Percentiles rank a stretch among this genome's conserved stretches.
Conservation (phyloP, 2,329 filamentous ascomycete species). For the Cadophora luteo-olivacea region DNA sequence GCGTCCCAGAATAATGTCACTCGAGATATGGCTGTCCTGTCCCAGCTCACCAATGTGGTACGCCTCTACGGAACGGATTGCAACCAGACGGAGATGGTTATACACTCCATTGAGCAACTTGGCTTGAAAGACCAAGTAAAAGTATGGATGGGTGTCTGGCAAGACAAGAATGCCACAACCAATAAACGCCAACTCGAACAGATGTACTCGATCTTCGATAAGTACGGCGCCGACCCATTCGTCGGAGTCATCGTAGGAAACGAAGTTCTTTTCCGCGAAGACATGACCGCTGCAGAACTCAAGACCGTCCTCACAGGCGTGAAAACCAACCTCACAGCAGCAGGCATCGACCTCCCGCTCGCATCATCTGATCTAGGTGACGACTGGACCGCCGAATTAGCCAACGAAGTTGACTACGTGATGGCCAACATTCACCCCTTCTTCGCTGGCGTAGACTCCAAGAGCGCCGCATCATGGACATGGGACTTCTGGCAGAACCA, state of each 20-base stretch:
- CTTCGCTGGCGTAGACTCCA: constrained; percentile 79
- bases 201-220: constrained; percentile 83
- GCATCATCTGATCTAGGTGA: constrained; percentile 90
- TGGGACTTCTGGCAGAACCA: constrained; percentile 79
- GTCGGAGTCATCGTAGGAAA: constrained; percentile 84
- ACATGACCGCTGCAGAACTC: constrained; percentile 71
- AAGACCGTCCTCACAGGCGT: constrained; percentile 70
- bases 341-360: constrained; percentile 72
- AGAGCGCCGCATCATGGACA: constrained; percentile 79
- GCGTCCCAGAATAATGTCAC: constrained; percentile 96
- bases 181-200: constrained; percentile 82
- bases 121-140: constrained; percentile 76
- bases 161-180: constrained; percentile 82
- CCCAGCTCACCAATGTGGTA: constrained; percentile 86
- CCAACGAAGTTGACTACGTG: constrained; percentile 77
- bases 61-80: constrained; percentile 95
- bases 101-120: constrained; percentile 80
- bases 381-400: constrained; percentile 79
- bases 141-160: constrained; percentile 94
- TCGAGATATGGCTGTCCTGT: constrained; percentile 86
- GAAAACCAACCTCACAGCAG: constrained; percentile 72
- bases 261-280: constrained; percentile 77
- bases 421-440: constrained; percentile 99
- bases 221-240: constrained; percentile 72
- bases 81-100: constrained; percentile 94